phyloP scores from a whole-genome alignment of 192 early-diverging fungal genomes.

The Chytriomyces hyalinus region DNA sequence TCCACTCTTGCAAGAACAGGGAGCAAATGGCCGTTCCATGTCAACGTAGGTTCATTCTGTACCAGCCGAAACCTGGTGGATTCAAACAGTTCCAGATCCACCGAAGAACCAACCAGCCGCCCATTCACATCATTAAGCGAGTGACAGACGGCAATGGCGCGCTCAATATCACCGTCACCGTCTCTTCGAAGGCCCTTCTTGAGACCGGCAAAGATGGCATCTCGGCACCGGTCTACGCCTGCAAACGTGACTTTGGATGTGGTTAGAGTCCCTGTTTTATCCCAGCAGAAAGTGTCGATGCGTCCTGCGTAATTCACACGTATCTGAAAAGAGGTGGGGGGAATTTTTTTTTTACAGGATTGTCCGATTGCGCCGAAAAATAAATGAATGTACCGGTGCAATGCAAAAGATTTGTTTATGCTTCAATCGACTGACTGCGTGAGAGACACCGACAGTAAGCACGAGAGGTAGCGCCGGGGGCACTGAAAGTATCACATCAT shows the following conservation, averaged over 20 bases:
- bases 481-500: slow-evolving; percentile 19
- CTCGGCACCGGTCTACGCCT: slow-evolving; percentile 14
- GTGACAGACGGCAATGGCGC: slow-evolving; percentile 65
- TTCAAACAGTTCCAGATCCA: slow-evolving; percentile 81
- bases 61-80: slow-evolving; percentile 59
- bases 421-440: slow-evolving; percentile 45
- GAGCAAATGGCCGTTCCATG: slow-evolving; percentile 27
- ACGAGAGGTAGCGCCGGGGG: slow-evolving; percentile 57
- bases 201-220: slow-evolving; percentile 10
- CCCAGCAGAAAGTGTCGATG: slow-evolving; percentile 56
- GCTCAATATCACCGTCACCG: slow-evolving; percentile 35
- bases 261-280: slow-evolving; percentile 51
- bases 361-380: background rate
- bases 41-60: slow-evolving; percentile 20
- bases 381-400: slow-evolving; percentile 27
- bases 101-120: slow-evolving; percentile 71
- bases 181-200: slow-evolving; percentile 6
- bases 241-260: slow-evolving; percentile 17
- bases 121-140: slow-evolving; percentile 62
- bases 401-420: slow-evolving; percentile 50
- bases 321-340: slow-evolving; percentile 4
- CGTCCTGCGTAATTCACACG: slow-evolving; percentile 52
- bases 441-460: slow-evolving; percentile 47
- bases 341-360: background rate
- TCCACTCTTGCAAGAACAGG: slow-evolving; percentile 24